Evolutionary conservation across 139 green algal species (phyloP).

Genomic region (Picochlorum sp.): DNA sequence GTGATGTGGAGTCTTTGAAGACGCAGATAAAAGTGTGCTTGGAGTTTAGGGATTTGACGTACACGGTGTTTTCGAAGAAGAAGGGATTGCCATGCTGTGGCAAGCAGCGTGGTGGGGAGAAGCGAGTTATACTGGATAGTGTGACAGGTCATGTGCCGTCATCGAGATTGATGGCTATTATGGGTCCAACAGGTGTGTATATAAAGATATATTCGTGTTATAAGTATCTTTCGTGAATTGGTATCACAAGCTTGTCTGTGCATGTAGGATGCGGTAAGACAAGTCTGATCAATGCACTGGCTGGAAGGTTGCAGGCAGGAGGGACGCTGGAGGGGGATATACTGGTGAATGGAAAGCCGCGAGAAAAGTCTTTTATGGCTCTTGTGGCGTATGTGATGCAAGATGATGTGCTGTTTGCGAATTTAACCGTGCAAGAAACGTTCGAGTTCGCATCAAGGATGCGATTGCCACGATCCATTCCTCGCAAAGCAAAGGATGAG

Average conservation of each 20-base stretch:
- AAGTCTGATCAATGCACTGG: constrained; percentile 30
- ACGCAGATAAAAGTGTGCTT: constrained; percentile 2
- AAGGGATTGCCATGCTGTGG: not conserved
- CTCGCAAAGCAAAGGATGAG: constrained; percentile 11
- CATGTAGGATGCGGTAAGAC: constrained; percentile 24
- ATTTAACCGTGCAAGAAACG: constrained; percentile 56
- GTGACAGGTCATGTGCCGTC: constrained; percentile 16
- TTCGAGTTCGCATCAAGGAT: constrained; percentile 45
- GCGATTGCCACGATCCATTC: constrained; percentile 31
- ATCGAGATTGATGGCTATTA: constrained; percentile 26
- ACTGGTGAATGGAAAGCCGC: constrained; percentile 21
- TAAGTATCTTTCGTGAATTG: too few species aligned
- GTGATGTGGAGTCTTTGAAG: not conserved
- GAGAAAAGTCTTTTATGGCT: constrained; percentile 7
- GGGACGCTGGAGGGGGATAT: constrained; percentile 25
- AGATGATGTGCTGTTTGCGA: constrained; percentile 55
- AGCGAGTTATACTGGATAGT: constrained; percentile 19
- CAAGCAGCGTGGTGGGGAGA: not conserved
- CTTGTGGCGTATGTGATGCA: constrained; percentile 27
- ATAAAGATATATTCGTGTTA: too few species aligned
- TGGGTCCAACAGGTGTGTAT: constrained; percentile 26
- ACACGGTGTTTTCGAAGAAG: constrained; percentile 15
- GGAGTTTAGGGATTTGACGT: constrained; percentile 22
- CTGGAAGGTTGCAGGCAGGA: constrained; percentile 18
- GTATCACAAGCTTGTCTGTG: not conserved